A percentile compares a stretch with the other conserved stretches of the same genome.
phyloP scores from a whole-genome alignment of 2,329 filamentous ascomycete genomes.

The Cryphonectria carpinicola region DNA sequence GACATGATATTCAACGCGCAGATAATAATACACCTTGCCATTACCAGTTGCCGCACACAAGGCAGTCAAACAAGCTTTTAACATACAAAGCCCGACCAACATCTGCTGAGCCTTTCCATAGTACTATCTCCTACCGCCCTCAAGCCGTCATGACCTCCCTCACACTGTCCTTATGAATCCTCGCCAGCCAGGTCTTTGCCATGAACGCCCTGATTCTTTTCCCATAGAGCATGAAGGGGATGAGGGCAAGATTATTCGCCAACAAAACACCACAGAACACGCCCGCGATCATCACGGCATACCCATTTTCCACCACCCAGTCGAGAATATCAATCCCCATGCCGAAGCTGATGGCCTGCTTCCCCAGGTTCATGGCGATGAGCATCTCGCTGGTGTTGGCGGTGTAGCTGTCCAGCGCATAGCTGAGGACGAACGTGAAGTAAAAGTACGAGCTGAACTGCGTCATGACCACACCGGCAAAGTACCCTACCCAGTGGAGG shows the following conservation, averaged over 20 bases:
- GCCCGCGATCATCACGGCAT: slow-evolving; percentile 54
- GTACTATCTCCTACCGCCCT: not conserved
- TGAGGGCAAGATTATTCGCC: slow-evolving; percentile 51
- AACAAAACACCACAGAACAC: slow-evolving; percentile 53
- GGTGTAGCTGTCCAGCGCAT: slow-evolving; percentile 63
- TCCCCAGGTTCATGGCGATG: slow-evolving; percentile 62
- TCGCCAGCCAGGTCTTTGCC: slow-evolving; percentile 51
- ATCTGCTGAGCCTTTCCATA: not conserved
- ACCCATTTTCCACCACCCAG: slow-evolving; percentile 54
- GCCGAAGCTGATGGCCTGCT: slow-evolving; percentile 59
- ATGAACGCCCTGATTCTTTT: slow-evolving; percentile 53
- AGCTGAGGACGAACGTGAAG: slow-evolving; percentile 62
- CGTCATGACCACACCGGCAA: slow-evolving; percentile 52
- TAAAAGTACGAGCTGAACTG: slow-evolving; percentile 58
- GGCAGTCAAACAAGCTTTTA: not conserved
- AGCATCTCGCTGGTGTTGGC: slow-evolving; percentile 66
- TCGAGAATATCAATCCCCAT: slow-evolving; percentile 54
- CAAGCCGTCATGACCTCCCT: slow-evolving; percentile 25
- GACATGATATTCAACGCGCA: not conserved
- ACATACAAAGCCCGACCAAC: not conserved
- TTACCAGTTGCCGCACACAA: not conserved
- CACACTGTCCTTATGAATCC: slow-evolving; percentile 30
- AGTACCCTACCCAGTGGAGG: slow-evolving; percentile 52
- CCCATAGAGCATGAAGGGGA: slow-evolving; percentile 55
- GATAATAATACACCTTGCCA: not conserved